Base-by-base conservation (phyloP, 2,329 filamentous ascomycete species). In the Pleochaeta shiraiana region DNA sequence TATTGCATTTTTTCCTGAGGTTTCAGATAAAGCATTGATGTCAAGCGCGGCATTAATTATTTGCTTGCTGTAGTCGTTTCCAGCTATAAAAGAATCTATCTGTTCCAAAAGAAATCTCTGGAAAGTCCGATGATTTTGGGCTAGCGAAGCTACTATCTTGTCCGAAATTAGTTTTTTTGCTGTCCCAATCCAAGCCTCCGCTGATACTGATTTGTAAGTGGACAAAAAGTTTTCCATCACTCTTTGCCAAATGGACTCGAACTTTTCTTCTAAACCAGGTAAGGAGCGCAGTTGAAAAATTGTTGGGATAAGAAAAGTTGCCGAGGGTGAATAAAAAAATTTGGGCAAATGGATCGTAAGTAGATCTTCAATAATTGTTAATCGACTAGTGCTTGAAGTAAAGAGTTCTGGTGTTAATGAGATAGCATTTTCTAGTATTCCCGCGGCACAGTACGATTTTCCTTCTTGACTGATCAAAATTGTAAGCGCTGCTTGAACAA, bases 301-400 rank as follows among this genome's bases (percentile, higher is more conserved):
- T 12, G 84, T 82, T 0, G 84, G 81, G 7, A 90, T 76, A 0
- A 95, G 73, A 63, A 85, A 80, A 1, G 80, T 74, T 0, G 83
- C 81, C 0, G 89, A 91, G 0, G 87, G 82, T 0, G 88, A 90
- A 1, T 79, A 74, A 2, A 91, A 74, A 19, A 93, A 75, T 0
- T 76, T 74, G 0, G 80, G 76, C 16, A 86, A 76, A 66, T 84
- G 76, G 0, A 81, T 75, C 24, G 77, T 73, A 4, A 86, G 74
- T 50, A 87, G 82, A 0, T 69, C 67, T 1, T 74, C 72, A 1
- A 84, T 74, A 19, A 79, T 73, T 0, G 75, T 70, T 3, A 77
- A 37, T 12, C 21, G 14, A 16, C 26, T 19, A 50, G 63, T 28
- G 16, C 31, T 34, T 21, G n/a, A 1, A 70, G 68, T 39, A 76